Evolutionary conservation across 805 yeast genomes (phyloP), one percentile per base, ranked within the genome.

Genomic region (Pichia scutulata): DNA sequence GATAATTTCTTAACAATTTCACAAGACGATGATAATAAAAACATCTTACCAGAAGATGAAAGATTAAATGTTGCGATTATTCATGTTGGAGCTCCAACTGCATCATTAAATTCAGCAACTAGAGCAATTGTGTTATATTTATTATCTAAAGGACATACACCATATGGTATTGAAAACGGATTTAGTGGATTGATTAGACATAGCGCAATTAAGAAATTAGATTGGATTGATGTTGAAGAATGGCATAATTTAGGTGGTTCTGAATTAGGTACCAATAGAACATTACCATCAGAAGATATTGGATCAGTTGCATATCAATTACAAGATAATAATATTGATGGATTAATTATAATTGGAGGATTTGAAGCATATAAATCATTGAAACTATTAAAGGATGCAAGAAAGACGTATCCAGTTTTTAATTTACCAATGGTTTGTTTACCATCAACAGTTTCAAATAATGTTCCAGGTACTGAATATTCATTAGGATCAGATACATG

Each of bases 391-490:
- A 85, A 86, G 59, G 75, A 76, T 58, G 89, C 93, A 30, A 80
- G 97, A 67, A 57, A 65, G 16, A 71, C 80, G 52, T 93, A 89
- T 70, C 98, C 99, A 42, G 82, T 92, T 26, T 87, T 93, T 72
- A 81, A 92, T 68, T 89, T 93, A 57, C 99, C 99, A 55, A 84
- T 92, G 87, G 86, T 87, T 41, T 80, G 88, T 59, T 76, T 93
- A 57, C 99, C 99, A 12, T 92, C 98, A 2, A 93, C 99, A 2
- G 88, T 93, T 56, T 89, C 97, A 18, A 93, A 93, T 72, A 93
- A 93, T 60, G 98, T 93, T 46, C 99, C 99, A n/a, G 99, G 99
- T 53, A 85, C 98, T 2, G 97, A 93, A 69, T 89, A 89, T 69
- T 89, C 97, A 0, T 71, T 93, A 52, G 99, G 99, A 52, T 77